phyloP scores from a whole-genome alignment of 2,329 filamentous ascomycete species.

The Macroventuria anomochaeta region DNA sequence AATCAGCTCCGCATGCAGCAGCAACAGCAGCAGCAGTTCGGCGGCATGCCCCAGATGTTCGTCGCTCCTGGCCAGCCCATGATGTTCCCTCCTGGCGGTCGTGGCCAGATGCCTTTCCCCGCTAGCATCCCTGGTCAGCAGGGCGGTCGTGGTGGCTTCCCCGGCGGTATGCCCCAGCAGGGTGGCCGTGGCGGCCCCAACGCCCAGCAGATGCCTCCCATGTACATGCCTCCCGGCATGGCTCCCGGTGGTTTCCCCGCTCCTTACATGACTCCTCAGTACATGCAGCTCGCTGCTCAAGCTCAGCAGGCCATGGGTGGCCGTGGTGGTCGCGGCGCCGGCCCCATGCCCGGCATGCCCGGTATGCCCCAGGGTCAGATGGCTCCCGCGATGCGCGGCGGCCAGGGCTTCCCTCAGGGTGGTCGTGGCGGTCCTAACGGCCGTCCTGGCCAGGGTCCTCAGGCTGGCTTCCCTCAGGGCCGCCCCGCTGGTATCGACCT shows the following conservation, averaged over 20 bases:
- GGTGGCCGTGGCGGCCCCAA: slow-evolving; percentile 82
- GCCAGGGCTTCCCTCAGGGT: slow-evolving; percentile 49
- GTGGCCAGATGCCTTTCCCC: slow-evolving; percentile 68
- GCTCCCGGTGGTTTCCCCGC: slow-evolving; percentile 73
- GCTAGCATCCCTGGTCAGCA: slow-evolving; percentile 71
- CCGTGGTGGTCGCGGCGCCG: slow-evolving; percentile 66
- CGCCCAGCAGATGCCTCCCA: slow-evolving; percentile 81
- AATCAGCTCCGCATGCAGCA: slow-evolving; percentile 99
- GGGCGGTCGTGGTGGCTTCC: slow-evolving; percentile 85
- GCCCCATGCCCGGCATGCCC: slow-evolving; percentile 66
- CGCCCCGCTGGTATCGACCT: slow-evolving; percentile 56
- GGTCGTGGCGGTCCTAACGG: slow-evolving; percentile 44
- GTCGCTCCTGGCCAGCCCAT: slow-evolving; percentile 84
- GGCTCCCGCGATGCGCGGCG: slow-evolving; percentile 54
- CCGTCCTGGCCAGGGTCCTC: slow-evolving; percentile 41
- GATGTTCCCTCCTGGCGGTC: slow-evolving; percentile 61
- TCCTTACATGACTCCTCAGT: slow-evolving; percentile 77
- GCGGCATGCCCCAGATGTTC: slow-evolving; percentile 75
- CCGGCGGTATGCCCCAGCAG: slow-evolving; percentile 78
- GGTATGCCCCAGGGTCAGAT: slow-evolving; percentile 75
- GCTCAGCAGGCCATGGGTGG: slow-evolving; percentile 63
- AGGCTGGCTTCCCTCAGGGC: slow-evolving; percentile 44
- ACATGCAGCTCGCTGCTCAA: slow-evolving; percentile 80
- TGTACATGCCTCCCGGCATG: slow-evolving; percentile 76
- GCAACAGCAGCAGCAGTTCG: slow-evolving; percentile 71